Evolutionary conservation across 2,329 filamentous ascomycete species (phyloP).

Genomic region (Xylariaceae sp.): DNA sequence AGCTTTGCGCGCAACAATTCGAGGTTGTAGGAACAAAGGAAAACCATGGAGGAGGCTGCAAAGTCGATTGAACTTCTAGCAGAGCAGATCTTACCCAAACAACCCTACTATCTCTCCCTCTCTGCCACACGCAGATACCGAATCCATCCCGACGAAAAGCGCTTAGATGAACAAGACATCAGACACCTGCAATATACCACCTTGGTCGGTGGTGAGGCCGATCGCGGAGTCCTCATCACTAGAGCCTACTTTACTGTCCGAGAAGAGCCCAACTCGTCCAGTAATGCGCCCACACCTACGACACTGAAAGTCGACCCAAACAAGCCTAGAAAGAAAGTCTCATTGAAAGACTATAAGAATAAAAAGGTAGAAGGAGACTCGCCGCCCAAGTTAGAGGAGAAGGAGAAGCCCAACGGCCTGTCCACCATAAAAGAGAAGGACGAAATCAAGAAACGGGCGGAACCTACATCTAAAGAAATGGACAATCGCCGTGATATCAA

Average conservation of each 20-base stretch:
- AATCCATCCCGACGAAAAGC: constrained; percentile 48
- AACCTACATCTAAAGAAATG: constrained; percentile 34
- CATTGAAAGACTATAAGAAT: constrained; percentile 66
- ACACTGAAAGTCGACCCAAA: constrained; percentile 45
- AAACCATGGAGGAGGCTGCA: constrained; percentile 63
- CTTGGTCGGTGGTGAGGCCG: constrained; percentile 59
- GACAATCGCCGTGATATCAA: constrained; percentile 35
- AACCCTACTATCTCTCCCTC: constrained; percentile 57
- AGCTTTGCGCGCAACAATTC: constrained; percentile 41
- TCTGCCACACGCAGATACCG: constrained; percentile 56
- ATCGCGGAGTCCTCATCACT: constrained; percentile 64
- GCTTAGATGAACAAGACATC: constrained; percentile 57
- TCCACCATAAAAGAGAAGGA: constrained; percentile 37
- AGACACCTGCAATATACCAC: constrained; percentile 63
- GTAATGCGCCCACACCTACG: constrained; percentile 38
- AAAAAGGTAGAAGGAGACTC: constrained; percentile 51
- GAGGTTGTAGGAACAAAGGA: constrained; percentile 44
- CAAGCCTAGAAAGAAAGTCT: constrained; percentile 58
- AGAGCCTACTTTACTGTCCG: constrained; percentile 64
- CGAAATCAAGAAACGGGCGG: constrained; percentile 37
- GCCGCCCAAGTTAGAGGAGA: constrained; percentile 33
- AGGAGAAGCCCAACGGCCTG: constrained; percentile 33
- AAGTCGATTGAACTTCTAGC: constrained; percentile 62
- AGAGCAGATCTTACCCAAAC: constrained; percentile 60
- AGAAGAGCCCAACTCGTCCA: constrained; percentile 52